A percentile compares a stretch with the other conserved stretches of the same genome.
phyloP scores from a whole-genome alignment of 2,329 filamentous ascomycete genomes.

The Fusarium veterinarium region DNA sequence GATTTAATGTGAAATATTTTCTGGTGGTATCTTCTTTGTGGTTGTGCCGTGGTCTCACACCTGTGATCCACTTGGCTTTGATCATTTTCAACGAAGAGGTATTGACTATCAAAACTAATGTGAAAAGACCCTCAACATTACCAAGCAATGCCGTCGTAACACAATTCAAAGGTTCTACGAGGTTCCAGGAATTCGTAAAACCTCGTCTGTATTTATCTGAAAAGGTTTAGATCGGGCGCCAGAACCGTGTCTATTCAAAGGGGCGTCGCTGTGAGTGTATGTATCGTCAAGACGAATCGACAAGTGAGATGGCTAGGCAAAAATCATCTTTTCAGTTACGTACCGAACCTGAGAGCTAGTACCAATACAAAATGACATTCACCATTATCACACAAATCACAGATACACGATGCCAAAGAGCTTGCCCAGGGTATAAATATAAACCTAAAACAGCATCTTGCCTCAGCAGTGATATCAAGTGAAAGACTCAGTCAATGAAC shows the following conservation, averaged over 20 bases:
- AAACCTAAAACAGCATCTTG: neutral
- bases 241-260: no score
- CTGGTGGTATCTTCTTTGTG: neutral
- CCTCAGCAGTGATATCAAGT: neutral
- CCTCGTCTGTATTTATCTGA: no score
- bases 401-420: neutral
- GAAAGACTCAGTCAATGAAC: constrained; percentile 2
- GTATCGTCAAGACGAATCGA: neutral
- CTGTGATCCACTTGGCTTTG: no score
- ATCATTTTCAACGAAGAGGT: no score
- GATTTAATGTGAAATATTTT: no score
- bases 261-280: neutral
- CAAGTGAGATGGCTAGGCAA: no score
- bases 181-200: no score
- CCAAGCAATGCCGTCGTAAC: no score
- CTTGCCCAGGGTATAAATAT: neutral
- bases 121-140: no score
- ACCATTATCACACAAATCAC: neutral
- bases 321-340: no score
- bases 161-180: no score
- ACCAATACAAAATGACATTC: neutral
- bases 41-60: neutral
- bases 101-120: no score
- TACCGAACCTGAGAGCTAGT: neutral
- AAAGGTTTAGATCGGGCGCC: neutral